These are phyloP conservation scores for Apiospora phragmitis DNA, from an alignment of 2,329 filamentous ascomycete species.

Conservation along the genomic window DNA sequence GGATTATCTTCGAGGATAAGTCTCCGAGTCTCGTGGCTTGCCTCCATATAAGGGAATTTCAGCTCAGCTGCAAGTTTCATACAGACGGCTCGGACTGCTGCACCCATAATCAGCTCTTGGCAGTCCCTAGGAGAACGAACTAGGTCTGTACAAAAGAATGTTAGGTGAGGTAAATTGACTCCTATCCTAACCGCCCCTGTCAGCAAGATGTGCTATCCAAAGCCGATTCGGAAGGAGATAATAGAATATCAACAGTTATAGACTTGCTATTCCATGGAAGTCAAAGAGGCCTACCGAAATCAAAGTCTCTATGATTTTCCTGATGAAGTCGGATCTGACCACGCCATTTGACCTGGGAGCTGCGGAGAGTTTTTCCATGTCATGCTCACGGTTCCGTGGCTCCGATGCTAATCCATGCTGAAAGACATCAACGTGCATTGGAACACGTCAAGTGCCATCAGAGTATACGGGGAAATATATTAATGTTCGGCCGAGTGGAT, in stretches of 20 bases:
- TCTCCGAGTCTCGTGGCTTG: not conserved
- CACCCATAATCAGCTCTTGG: not conserved
- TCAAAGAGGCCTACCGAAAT: not conserved
- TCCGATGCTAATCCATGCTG: not conserved
- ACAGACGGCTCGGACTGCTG: not conserved
- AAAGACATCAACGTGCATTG: not conserved
- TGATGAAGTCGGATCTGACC: not conserved
- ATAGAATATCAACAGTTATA: not conserved
- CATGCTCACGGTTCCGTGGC: not conserved
- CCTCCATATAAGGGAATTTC: not conserved
- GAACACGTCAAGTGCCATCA: not conserved
- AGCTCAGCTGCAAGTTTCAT: constrained; percentile 6
- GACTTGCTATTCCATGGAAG: not conserved
- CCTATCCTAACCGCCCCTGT: not conserved
- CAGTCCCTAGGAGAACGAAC: not conserved
- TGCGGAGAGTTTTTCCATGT: not conserved
- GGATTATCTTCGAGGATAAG: not conserved
- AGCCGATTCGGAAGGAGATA: not conserved
- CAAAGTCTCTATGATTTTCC: not conserved
- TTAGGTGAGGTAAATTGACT: not conserved
- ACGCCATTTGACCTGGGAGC: not conserved
- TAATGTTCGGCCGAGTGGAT: not conserved
- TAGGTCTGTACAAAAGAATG: not conserved
- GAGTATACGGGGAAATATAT: not conserved
- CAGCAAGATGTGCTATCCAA: not conserved